Conservation (phyloP, 352 stramenopile genomes). For the Phytophthora cactorum region DNA sequence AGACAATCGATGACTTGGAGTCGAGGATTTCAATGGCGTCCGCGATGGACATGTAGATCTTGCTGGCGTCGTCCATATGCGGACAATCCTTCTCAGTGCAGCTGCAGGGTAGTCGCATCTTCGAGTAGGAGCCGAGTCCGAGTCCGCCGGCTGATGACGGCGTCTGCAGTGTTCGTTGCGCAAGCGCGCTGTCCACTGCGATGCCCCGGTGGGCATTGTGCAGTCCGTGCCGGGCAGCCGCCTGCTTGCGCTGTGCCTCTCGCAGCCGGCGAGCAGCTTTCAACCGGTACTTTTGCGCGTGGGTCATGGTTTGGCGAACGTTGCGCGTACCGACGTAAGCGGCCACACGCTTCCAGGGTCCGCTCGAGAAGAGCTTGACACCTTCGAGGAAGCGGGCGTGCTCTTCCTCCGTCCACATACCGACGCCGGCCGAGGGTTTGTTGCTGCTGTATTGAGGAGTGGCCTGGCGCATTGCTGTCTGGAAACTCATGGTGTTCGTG, state of each 20-base stretch:
- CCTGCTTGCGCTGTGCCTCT: slow-evolving; percentile 56
- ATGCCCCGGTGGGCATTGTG: slow-evolving; percentile 28
- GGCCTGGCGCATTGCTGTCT: slow-evolving; percentile 9
- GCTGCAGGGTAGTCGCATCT: slow-evolving; percentile 39
- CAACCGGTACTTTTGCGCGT: slow-evolving; percentile 79
- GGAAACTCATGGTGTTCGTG: slow-evolving; percentile 28
- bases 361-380: slow-evolving; percentile 77
- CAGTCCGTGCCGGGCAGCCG: slow-evolving; percentile 44
- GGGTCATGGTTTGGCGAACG: slow-evolving; percentile 83
- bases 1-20: slow-evolving; percentile 25
- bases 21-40: slow-evolving; percentile 53
- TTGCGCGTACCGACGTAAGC: slow-evolving; percentile 78
- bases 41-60: slow-evolving; percentile 55
- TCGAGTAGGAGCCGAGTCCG: slow-evolving; percentile 40
- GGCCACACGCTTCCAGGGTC: slow-evolving; percentile 75
- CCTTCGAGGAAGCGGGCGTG: slow-evolving; percentile 77
- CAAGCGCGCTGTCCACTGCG: slow-evolving; percentile 4
- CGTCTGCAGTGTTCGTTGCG: slow-evolving; percentile 22
- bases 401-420: slow-evolving; percentile 76
- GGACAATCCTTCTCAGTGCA: slow-evolving; percentile 41
- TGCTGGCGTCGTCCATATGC: slow-evolving; percentile 41
- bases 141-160: slow-evolving; percentile 18
- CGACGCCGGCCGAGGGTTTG: slow-evolving; percentile 34
- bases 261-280: slow-evolving; percentile 68
- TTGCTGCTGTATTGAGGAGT: slow-evolving; percentile 23